Evolutionary conservation across 1,284 basidiomycete species (phyloP).

Genomic region (Tylopilus orsonianus): DNA sequence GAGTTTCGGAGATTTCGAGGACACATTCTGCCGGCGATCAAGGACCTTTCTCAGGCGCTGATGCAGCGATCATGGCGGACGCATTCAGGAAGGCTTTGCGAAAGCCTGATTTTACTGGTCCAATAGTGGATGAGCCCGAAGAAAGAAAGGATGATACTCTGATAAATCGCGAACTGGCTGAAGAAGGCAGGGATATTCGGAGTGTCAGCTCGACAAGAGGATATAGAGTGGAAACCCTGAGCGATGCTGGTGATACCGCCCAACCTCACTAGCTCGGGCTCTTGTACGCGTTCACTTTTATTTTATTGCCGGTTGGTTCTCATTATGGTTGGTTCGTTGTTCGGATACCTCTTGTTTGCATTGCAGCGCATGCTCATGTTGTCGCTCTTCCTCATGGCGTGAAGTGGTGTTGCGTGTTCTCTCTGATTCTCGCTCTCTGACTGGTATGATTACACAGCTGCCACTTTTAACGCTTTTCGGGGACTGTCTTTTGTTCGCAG

Average conservation of each 20-base stretch:
- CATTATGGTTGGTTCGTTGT: conserved; percentile 32
- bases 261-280: conserved; percentile 45
- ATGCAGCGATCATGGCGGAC: conserved; percentile 86
- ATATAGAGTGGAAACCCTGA: conserved; percentile 69
- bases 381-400: conserved; percentile 29
- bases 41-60: conserved; percentile 73
- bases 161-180: conserved; percentile 69
- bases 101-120: conserved; percentile 76
- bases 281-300: conserved; percentile 35
- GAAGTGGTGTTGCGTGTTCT: conserved; percentile 30
- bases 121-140: conserved; percentile 64
- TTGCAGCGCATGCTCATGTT: conserved; percentile 29
- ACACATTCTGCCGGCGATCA: conserved; percentile 55
- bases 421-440: conserved; percentile 35
- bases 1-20: conserved; percentile 66
- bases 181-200: conserved; percentile 79
- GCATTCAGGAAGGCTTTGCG: conserved; percentile 81
- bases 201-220: conserved; percentile 77
- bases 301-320: conserved; percentile 34
- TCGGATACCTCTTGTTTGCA: conserved; percentile 36
- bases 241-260: conserved; percentile 54
- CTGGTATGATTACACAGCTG: conserved; percentile 29
- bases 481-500: conserved; percentile 26
- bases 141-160: conserved; percentile 47
- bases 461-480: conserved; percentile 24